Conservation (phyloP, 2,329 filamentous ascomycete genomes). For the Ilyonectria robusta region DNA sequence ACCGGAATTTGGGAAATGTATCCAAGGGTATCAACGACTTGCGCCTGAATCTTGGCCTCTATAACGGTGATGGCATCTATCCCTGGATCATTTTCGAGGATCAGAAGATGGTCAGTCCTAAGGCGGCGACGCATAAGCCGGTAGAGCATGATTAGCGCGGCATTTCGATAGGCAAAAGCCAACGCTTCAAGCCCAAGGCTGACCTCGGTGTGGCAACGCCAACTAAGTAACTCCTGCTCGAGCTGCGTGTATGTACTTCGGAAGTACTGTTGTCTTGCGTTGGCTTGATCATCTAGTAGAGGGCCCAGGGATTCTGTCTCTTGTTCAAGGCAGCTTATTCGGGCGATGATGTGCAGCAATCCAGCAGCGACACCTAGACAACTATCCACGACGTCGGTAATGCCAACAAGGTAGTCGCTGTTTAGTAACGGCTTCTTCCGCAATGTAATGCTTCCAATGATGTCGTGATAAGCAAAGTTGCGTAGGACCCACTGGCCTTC, state of each 20-base stretch:
- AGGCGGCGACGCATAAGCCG: neutral
- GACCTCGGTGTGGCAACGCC: neutral
- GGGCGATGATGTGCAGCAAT: conserved; percentile 1
- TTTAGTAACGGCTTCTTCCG: conserved; percentile 8
- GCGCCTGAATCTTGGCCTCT: neutral
- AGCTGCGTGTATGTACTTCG: neutral
- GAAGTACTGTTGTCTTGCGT: no score
- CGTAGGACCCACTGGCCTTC: conserved; percentile 24
- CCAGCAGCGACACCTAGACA: conserved; percentile 16
- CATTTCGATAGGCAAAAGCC: conserved; percentile 3
- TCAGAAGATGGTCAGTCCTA: no score
- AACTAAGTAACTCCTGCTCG: neutral
- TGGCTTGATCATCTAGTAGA: neutral
- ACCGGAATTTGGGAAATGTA: conserved; percentile 2
- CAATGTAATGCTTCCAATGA: conserved; percentile 22
- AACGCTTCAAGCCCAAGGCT: neutral
- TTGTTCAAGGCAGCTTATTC: neutral
- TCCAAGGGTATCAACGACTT: neutral
- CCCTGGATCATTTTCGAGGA: no score
- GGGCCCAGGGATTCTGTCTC: neutral
- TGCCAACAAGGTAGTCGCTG: conserved; percentile 3
- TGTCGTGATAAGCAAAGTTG: conserved; percentile 25
- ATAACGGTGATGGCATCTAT: neutral
- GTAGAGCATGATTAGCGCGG: conserved; percentile 9
- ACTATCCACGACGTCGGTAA: conserved; percentile 9